Evolutionary conservation across 495 filamentous ascomycete species (phyloP), one percentile per base, ranked within the genome.

Genomic region (Daldinia decipiens): DNA sequence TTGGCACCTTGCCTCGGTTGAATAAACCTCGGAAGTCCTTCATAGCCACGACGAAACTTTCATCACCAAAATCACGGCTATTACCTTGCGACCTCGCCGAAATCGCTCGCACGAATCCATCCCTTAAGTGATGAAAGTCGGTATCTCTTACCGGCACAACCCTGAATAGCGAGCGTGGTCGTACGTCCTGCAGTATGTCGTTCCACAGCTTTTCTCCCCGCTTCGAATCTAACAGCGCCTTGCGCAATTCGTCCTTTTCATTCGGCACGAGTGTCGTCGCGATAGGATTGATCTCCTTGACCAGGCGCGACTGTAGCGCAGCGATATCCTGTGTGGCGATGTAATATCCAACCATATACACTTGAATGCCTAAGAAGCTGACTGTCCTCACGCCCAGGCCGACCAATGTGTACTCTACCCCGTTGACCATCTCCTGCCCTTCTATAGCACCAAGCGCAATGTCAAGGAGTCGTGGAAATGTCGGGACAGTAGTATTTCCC

Each of bases 291-390:
- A 87, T 82, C 60, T 82, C 78, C 69, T 82, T 87, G 61, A 82
- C 76, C 45, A 83, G 75, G 8, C 76, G 77, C 58, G 71, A 77
- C 65, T 87, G 83, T 34, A 86, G 68, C 3, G 83, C 81, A 4
- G 83, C 83, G 62, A 98, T 88, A 73, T 97, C 93, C 38, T 87
- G 78, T 4, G 89, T 94, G 21, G 92, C 91, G 27, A 97, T 84
- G 79, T 99, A 99, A 68, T 95, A 82, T 6, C 95, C 95, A 0
- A 97, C 91, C 15, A 97, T 91, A 82, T 99, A 99, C 61, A 99
- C 95, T 77, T 97, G 89, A 27, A 99, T 92, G n/a, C 87, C 81
- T 45, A 99, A 77, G 76, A 98, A 97, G 39, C 90, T 93, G 19
- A 99, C 95, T 7, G 91, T 95, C 58, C 95, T 88, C 56, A 95